Evolutionary conservation across 768 basidiomycete genomes (phyloP), one percentile per base, ranked within the genome.

Genomic region (Collybiopsis confluens): DNA sequence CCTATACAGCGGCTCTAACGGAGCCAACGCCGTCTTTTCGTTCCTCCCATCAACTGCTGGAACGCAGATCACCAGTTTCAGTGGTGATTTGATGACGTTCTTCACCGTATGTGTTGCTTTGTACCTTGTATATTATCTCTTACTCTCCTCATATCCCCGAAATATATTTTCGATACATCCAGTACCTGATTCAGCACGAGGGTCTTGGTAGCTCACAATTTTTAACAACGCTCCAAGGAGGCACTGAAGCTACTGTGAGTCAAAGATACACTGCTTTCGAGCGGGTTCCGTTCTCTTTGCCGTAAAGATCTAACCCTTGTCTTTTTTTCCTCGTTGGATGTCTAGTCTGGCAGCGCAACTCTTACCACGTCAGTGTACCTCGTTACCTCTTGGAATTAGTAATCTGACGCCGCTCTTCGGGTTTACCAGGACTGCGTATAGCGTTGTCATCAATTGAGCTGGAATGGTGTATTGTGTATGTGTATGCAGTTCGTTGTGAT

Each of bases 181-280:
- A 86, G 83, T 79, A 82, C 57, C 64, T 88, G 60, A 77, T 76
- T 0, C 49, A 74, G 8, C 67, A 72, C 43, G 68, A 76, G 30
- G 70, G 74, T 4, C 57, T 88, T 28, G 65, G 68, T 55, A 61
- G 73, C 13, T 77, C 80, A 2, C 77, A 87, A 59, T 87, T 75
- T 67, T 70, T 87, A 49, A 74, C 65, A 35, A 82, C 77, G 11
- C 76, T 76, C 1, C 83, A 87, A 60, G 83, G 74, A 6, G 86
- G 86, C 5, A 81, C 80, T 0, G 86, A 88, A 64, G 78, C 79
- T 15, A 85, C 80, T 0, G 84, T 85, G 59, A 61, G 79, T 68
- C n/a, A n/a, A n/a, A n/a, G n/a, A 8, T 16, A 33, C 30, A 33
- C 30, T 33, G 30, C 30, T 33, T 33, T 33, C 30, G 6, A 33